Evolutionary conservation across 768 basidiomycete species (phyloP), one percentile per base, ranked within the genome.

Genomic region (Pleurotus salmoneostramineus): DNA sequence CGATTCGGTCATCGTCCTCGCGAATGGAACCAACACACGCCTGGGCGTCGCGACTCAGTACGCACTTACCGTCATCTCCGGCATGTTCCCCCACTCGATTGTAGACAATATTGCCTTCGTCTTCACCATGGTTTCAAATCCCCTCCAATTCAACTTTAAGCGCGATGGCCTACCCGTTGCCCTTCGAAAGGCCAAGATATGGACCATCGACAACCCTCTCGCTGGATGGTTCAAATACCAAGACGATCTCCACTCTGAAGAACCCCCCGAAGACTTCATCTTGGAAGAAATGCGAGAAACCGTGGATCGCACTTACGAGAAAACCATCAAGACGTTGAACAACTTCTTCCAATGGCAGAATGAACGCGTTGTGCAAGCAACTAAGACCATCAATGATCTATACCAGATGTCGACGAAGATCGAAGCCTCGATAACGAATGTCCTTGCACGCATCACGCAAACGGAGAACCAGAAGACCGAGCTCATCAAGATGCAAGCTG

Each of bases 1-100:
- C 51, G 58, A 69, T 36, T 68, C 65, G 12, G 63, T 69, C n/a
- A 33, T 69, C 48, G 61, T 70, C 42, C 61, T 70, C 14, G 66
- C 65, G 3, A 69, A 69, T 46, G 68, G 69, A 12, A 65, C 65
- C 3, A 15, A 60, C n/a, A 34, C 60, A 5, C 66, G 65, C 4
- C 47, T 70, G 1, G 57, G 58, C 21, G 60, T 62, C 12, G 54
- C 56, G 5, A 67, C 68, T 0, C 62, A 64, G 17, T 69, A 69
- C 40, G 58, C 68, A 1, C 64, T 69, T 7, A 55, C 62, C 11
- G 60, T 63, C 0, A 60, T 69, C 8, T 57, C 65, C 10, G 55
- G 56, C 17, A 69, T 69, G 47, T 68, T 70, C 58, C 69, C 68
- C 21, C 50, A 61, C 21, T 61, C 60, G 32, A 50, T 70, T 34